Evolutionary conservation across 768 basidiomycete genomes (phyloP).

Genomic region (Lactarius evosmus): DNA sequence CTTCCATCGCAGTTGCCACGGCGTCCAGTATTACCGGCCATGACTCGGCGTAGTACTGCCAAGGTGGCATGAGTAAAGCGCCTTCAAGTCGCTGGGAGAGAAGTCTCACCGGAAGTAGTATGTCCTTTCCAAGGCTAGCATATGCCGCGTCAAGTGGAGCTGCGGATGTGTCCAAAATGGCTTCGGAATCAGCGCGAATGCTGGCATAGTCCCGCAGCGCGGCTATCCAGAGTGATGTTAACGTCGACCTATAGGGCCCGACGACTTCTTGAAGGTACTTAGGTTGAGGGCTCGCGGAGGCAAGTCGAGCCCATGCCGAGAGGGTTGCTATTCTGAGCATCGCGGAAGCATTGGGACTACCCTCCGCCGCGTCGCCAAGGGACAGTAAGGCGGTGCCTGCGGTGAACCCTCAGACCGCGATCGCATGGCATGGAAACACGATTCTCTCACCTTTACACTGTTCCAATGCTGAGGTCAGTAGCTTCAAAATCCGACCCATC

Average conservation of each 20-base stretch:
- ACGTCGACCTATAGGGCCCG: constrained; percentile 67
- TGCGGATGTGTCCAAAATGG: constrained; percentile 69
- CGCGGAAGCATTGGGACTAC: constrained; percentile 91
- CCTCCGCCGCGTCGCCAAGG: constrained; percentile 79
- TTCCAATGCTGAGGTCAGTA: constrained; percentile 82
- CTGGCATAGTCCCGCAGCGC: constrained; percentile 90
- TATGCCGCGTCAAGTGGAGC: constrained; percentile 79
- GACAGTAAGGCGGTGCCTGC: constrained; percentile 80
- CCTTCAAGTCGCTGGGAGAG: neutral
- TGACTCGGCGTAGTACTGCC: constrained; percentile 80
- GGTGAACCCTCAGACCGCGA: constrained; percentile 7
- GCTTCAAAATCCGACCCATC: constrained; percentile 93
- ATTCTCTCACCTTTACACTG: constrained; percentile 73
- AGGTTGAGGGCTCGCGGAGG: constrained; percentile 72
- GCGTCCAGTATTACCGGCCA: constrained; percentile 86
- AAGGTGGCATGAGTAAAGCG: constrained; percentile 12
- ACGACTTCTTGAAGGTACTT: constrained; percentile 77
- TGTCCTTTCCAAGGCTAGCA: constrained; percentile 85
- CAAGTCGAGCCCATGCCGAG: constrained; percentile 93
- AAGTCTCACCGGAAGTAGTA: constrained; percentile 76
- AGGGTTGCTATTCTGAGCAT: constrained; percentile 92
- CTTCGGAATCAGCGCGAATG: constrained; percentile 85
- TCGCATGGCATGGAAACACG: neutral
- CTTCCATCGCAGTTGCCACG: constrained; percentile 74
- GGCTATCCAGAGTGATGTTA: constrained; percentile 85